Evolutionary conservation across 2,329 filamentous ascomycete genomes (phyloP).

Genomic region (Macroventuria anomochaeta): DNA sequence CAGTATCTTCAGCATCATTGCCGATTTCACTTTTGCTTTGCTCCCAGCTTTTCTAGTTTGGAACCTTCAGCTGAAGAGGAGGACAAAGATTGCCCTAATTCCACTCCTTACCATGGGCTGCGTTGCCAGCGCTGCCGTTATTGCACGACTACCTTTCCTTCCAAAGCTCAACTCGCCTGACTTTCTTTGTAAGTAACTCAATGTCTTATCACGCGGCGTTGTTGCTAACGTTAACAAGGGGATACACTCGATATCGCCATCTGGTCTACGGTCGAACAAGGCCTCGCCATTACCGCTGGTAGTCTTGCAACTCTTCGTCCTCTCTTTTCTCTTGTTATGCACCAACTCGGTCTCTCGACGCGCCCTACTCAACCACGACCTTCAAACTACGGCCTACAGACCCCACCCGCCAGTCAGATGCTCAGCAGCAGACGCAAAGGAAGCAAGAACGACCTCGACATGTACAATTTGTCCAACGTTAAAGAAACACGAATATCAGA

Average conservation of each 20-base stretch:
- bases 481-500: constrained; percentile 27
- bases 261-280: constrained; percentile 47
- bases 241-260: constrained; percentile 46
- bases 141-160: constrained; percentile 41
- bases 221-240: constrained; percentile 24
- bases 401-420: constrained; percentile 19
- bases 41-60: constrained; percentile 60
- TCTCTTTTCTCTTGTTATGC: constrained; percentile 37
- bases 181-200: constrained; percentile 38
- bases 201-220: too few relatives aligned
- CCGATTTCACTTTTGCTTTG: constrained; percentile 58
- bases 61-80: constrained; percentile 57
- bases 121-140: constrained; percentile 49
- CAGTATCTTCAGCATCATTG: constrained; percentile 55
- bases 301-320: constrained; percentile 46
- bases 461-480: constrained; percentile 29
- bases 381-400: constrained; percentile 30
- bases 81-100: constrained; percentile 58
- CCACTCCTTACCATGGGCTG: constrained; percentile 59
- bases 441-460: constrained; percentile 28
- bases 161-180: constrained; percentile 37
- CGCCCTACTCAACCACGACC: constrained; percentile 28
- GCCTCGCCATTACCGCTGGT: constrained; percentile 47
- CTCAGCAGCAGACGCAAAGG: constrained; percentile 21
- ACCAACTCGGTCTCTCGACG: constrained; percentile 34